A percentile compares a stretch with the other conserved stretches of the same genome.
These are phyloP conservation scores for Plasmodium berghei DNA, from an alignment of 169 alveolate genomes.

Conservation along the genomic window DNA sequence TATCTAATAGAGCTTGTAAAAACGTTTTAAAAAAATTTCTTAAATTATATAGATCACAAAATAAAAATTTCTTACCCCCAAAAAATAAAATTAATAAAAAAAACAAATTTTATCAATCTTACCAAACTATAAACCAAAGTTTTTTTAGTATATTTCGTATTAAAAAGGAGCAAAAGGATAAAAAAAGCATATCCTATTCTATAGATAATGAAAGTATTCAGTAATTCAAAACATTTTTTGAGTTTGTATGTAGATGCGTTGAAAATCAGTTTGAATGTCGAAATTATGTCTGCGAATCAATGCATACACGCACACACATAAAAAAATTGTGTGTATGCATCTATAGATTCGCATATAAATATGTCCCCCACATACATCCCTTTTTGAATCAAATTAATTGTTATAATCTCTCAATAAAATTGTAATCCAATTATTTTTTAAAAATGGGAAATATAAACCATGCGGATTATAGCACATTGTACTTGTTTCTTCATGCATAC, in stretches of 20 bases:
- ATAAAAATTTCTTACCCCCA: conserved; percentile 57
- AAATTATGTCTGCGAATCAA: background rate
- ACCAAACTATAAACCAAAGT: conserved; percentile 71
- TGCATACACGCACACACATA: background rate
- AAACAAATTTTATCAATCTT: conserved; percentile 61
- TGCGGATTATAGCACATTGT: no score
- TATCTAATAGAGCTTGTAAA: conserved; percentile 71
- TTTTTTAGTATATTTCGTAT: conserved; percentile 65
- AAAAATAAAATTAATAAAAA: conserved; percentile 65
- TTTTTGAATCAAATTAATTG: no score
- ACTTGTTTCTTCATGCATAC: no score
- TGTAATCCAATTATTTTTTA: no score
- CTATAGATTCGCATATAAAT: no score
- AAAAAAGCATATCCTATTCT: conserved; percentile 6
- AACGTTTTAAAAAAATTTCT: conserved; percentile 67
- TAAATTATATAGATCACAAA: conserved; percentile 71
- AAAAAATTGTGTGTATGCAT: background rate
- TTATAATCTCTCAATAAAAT: no score
- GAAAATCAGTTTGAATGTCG: background rate
- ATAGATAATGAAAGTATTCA: conserved; percentile 19
- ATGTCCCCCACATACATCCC: no score
- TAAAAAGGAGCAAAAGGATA: conserved; percentile 54
- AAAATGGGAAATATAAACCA: no score
- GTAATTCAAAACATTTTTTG: background rate
- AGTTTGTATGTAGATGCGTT: background rate